phyloP scores from a whole-genome alignment of 257 asterid genomes.

The Fraxinus americana region DNA sequence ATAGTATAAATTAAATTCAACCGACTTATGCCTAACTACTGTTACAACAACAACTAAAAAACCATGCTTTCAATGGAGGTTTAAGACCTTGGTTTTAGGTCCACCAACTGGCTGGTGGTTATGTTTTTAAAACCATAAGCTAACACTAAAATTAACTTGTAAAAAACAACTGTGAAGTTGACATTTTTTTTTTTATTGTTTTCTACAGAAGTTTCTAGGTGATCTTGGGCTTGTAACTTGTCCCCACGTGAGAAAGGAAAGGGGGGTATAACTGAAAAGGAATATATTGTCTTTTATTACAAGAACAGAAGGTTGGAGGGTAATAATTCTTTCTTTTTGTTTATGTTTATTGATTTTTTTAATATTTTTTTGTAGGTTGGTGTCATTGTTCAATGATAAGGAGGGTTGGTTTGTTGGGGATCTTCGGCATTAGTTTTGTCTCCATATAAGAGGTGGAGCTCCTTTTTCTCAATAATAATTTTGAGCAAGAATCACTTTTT shows the following conservation, averaged over 20 bases:
- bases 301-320: constrained; percentile 41
- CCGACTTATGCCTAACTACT: constrained; percentile 42
- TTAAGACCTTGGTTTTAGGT: constrained; percentile 50
- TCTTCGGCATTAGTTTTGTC: constrained; percentile 59
- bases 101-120: constrained; percentile 94
- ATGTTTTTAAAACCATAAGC: constrained; percentile 43
- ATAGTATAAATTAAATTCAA: constrained; percentile 9
- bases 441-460: constrained; percentile 40
- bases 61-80: constrained; percentile 34
- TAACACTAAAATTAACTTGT: constrained; percentile 35
- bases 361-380: constrained; percentile 43
- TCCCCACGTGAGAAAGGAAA: constrained; percentile 59
- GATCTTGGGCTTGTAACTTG: constrained; percentile 42
- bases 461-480: constrained; percentile 47
- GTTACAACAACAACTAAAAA: constrained; percentile 27
- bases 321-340: constrained; percentile 41
- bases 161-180: constrained; percentile 27
- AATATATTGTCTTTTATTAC: constrained; percentile 33
- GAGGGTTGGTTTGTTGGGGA: constrained; percentile 50
- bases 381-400: constrained; percentile 80
- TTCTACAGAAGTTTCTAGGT: constrained; percentile 31
- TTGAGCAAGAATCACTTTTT: constrained; percentile 18
- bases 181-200: background rate
- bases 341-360: constrained; percentile 35
- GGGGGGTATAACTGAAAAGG: constrained; percentile 44